Base-by-base conservation (phyloP, 2,329 filamentous ascomycete genomes). In the Xylaria sp. region DNA sequence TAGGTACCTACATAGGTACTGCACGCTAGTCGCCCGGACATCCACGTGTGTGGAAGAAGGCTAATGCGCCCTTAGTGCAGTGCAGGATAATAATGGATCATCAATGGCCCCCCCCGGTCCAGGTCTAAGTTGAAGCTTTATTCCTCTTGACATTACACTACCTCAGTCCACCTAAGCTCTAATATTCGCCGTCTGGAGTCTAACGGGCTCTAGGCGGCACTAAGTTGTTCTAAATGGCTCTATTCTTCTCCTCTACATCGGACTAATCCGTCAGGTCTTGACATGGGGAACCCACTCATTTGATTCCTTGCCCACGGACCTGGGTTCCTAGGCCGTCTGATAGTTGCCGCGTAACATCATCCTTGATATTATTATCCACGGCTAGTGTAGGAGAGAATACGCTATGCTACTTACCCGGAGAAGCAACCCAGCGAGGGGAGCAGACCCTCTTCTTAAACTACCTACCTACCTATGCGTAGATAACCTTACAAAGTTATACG, bases 241-340 rank as follows among this genome's bases (percentile, higher is more conserved):
- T 48, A 5, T 48, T 51, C 12, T 25, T 28, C 25, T 28, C 13
- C 51, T 15, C 25, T 54, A 34, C 15, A 34, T 7, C 28, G 23
- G 28, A 54, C 25, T 55, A 46, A 58, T 48, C 32, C 39, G 23
- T 46, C 23, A 39, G 18, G 44, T 41, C 34, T 25, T 61, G 55
- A 37, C 61, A 65, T 61, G 51, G 32, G 58, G 58, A 65, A 25
- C 50, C 63, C 63, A 68, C 65, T 59, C 62, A 44, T 50, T 65
- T 64, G 28, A 28, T 61, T 65, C 59, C 69, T 63, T 69, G 54
- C 32, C 70, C 70, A 66, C 37, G 70, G 70, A 52, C 64, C 59
- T 67, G 70, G 70, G 57, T 54, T 61, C 25, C 39, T 28, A 18
- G 56, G 39, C 39, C 13, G 9, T 32, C 20, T 65, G 46, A 34